Evolutionary conservation across 208 protist genomes (phyloP), one percentile per base, ranked within the genome.

Genomic region (Crithidia expoeki): DNA sequence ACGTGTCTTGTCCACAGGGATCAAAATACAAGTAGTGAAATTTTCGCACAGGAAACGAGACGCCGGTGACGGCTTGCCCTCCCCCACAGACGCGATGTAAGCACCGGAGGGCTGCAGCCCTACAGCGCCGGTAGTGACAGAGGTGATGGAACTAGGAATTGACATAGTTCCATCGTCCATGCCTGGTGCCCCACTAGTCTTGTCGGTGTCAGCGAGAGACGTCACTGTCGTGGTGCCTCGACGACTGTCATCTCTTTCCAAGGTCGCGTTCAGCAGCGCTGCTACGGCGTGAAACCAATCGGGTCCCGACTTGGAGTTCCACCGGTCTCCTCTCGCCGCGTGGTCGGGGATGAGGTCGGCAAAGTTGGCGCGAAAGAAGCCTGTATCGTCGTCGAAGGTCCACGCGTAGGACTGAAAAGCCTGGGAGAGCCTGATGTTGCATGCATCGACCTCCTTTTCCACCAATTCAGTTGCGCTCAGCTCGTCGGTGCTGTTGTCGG

Each of bases 11-110:
- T 63, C 74, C 12, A 90, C 61, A 4, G 81, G 68, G 58, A 90
- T 70, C 4, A 90, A 59, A 50, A 89, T 51, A 72, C 74, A 87
- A 7, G 49, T 9, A 2, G 25, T 16, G 17, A 79, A 56, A 68
- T 93, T 47, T 2, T 63, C 62, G 23, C 62, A 69, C 23, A 89
- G 56, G 47, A 87, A 92, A n/a, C 69, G 83, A 11, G 83, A 85
- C 21, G 78, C 78, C 4, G 71, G 72, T 23, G 67, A 75, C 46
- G 68, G 64, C 28, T 80, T 81, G 16, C 64, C 69, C 2, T 72
- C 66, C 5, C 50, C 25, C 2, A 23, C 4, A 23, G 30, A 32
- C 0, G 52, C 12, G 34, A 52, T 44, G 40, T 47, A 58, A 1
- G 32, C 32, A 32, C 33, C 49, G 4, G 61, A 32, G 11, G 59